These are phyloP conservation scores for Kazachstania martiniae DNA, from an alignment of 805 yeast species.

Conservation along the genomic window DNA sequence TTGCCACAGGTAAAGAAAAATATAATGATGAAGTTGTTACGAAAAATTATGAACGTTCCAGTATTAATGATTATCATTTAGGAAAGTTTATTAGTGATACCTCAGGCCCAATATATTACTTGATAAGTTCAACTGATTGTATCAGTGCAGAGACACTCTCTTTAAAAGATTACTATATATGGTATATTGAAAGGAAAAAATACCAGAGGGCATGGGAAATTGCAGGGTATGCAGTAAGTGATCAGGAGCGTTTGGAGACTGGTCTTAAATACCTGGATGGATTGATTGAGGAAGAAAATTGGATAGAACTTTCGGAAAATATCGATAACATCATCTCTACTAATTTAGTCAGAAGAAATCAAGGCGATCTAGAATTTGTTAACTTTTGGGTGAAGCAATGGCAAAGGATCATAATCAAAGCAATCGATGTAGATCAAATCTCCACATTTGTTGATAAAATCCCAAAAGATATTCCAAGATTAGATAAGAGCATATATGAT, in stretches of 20 bases:
- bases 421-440: constrained; percentile 38
- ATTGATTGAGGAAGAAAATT: constrained; percentile 34
- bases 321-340: constrained; percentile 28
- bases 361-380: neutral
- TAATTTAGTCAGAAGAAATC: constrained; percentile 15
- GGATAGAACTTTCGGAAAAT: constrained; percentile 47
- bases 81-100: constrained; percentile 37
- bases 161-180: constrained; percentile 55
- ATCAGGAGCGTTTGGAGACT: constrained; percentile 40
- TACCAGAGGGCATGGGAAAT: constrained; percentile 72
- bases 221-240: constrained; percentile 45
- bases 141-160: constrained; percentile 66
- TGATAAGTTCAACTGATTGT: constrained; percentile 75
- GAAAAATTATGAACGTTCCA: constrained; percentile 44
- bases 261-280: constrained; percentile 45
- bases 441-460: constrained; percentile 39
- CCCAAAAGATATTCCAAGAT: constrained; percentile 39
- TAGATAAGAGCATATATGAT: constrained; percentile 35
- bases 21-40: constrained; percentile 72
- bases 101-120: constrained; percentile 38
- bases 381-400: constrained; percentile 37
- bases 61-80: constrained; percentile 72
- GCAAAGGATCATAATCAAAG: constrained; percentile 51
- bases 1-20: constrained; percentile 55
- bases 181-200: constrained; percentile 50